Evolutionary conservation across 2,329 filamentous ascomycete genomes (phyloP).

Genomic region (Albophoma yamanashiensis): DNA sequence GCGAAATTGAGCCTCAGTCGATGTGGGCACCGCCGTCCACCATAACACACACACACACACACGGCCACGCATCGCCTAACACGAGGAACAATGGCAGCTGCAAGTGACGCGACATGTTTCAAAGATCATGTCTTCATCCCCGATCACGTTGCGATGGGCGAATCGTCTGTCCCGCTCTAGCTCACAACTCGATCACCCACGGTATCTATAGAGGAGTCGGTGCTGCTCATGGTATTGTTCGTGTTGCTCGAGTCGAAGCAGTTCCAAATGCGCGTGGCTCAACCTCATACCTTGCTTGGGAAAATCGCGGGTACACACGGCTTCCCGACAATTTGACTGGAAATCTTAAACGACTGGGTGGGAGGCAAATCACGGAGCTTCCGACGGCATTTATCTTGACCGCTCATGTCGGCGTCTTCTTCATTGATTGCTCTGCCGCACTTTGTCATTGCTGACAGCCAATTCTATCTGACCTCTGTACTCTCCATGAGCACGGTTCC

Average conservation of each 20-base stretch:
- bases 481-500: not conserved
- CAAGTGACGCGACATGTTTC: too few relatives aligned
- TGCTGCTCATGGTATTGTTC: too few relatives aligned
- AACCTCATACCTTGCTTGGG: not conserved
- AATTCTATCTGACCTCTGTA: slow-evolving; percentile 10
- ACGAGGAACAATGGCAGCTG: too few relatives aligned
- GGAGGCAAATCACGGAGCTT: not conserved
- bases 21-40: not conserved
- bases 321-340: not conserved
- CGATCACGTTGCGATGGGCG: not conserved
- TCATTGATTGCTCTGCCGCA: not conserved
- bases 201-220: not conserved
- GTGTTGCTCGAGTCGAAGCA: not conserved
- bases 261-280: not conserved
- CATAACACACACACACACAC: not conserved
- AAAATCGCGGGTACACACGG: not conserved
- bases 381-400: not conserved
- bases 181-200: not conserved
- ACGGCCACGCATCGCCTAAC: too few relatives aligned
- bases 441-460: slow-evolving; percentile 11
- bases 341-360: not conserved
- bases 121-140: not conserved
- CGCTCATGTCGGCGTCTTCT: not conserved
- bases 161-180: not conserved
- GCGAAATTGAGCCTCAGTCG: not conserved